Percentiles rank a stretch among this genome's conserved stretches.
Evolutionary conservation across 2,329 filamentous ascomycete species (phyloP).

Genomic region (Didymella keratinophila): DNA sequence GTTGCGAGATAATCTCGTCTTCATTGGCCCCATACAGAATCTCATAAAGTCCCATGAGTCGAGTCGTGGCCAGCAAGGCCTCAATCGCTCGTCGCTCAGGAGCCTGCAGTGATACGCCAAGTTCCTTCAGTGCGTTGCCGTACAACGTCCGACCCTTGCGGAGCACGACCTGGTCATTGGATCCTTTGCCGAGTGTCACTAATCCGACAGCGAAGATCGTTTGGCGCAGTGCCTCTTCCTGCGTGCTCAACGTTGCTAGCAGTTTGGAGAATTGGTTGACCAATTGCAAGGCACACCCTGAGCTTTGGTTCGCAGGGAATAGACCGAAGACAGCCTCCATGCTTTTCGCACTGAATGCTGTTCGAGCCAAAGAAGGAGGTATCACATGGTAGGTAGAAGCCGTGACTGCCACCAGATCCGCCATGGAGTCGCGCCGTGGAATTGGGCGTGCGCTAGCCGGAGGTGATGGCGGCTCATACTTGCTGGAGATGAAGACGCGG

Average conservation of each 20-base stretch:
- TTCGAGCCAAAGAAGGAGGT: slow-evolving; percentile 23
- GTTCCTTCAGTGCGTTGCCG: slow-evolving; percentile 35
- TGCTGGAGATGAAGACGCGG: slow-evolving; percentile 64
- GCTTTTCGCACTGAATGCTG: slow-evolving; percentile 36
- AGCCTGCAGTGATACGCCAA: slow-evolving; percentile 31
- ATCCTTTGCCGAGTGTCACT: slow-evolving; percentile 32
- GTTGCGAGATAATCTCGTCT: slow-evolving; percentile 18
- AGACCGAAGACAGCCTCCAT: slow-evolving; percentile 33
- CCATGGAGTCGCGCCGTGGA: neutral
- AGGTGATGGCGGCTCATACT: slow-evolving; percentile 4
- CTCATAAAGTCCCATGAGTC: slow-evolving; percentile 21
- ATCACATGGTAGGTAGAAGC: slow-evolving; percentile 18
- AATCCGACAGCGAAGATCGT: slow-evolving; percentile 37
- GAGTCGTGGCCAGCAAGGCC: slow-evolving; percentile 37
- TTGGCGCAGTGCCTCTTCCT: slow-evolving; percentile 35
- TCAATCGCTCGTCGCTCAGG: slow-evolving; percentile 27
- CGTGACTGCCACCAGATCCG: slow-evolving; percentile 10
- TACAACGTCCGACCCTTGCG: slow-evolving; percentile 37
- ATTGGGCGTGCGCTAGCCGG: neutral
- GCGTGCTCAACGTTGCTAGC: slow-evolving; percentile 29
- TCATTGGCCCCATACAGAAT: slow-evolving; percentile 41
- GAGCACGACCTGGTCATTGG: slow-evolving; percentile 25
- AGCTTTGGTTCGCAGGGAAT: slow-evolving; percentile 28
- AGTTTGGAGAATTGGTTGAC: slow-evolving; percentile 25
- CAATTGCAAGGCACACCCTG: neutral